Conservation (phyloP, 169 alveolate genomes). For the Pseudocohnilembus persalinus region DNA sequence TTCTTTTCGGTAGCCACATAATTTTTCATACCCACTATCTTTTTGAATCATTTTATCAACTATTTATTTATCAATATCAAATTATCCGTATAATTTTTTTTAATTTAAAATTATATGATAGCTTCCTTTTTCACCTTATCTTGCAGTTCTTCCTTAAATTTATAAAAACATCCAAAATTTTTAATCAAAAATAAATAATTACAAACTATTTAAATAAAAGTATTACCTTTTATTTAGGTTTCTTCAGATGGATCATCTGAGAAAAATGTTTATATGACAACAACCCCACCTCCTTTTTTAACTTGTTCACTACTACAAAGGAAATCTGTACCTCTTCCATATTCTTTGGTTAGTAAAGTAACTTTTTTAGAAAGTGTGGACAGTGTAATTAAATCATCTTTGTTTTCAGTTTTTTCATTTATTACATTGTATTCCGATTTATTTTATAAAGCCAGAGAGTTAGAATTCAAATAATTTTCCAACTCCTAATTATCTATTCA, state of each 20-base stretch:
- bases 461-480: not conserved
- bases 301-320: constrained; percentile 1
- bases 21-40: too few relatives aligned
- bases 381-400: not conserved
- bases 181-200: too few relatives aligned
- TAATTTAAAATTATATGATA: constrained; percentile 7
- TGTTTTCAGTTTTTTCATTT: not conserved
- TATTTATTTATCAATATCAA: too few relatives aligned
- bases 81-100: too few relatives aligned
- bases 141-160: constrained; percentile 38
- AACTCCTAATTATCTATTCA: not conserved
- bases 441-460: not conserved
- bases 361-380: not conserved
- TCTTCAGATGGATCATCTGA: constrained; percentile 16
- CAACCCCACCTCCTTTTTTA: constrained; percentile 16
- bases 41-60: too few relatives aligned
- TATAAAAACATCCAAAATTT: too few relatives aligned
- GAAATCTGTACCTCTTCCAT: constrained; percentile 44
- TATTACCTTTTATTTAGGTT: too few relatives aligned
- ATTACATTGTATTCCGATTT: not conserved
- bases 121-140: constrained; percentile 20
- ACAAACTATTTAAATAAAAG: too few relatives aligned
- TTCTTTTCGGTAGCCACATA: too few relatives aligned
- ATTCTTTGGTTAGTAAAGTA: not conserved
- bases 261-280: constrained; percentile 26